Percentiles rank a stretch among this genome's conserved stretches.
Conservation (phyloP, 139 green algal species). For the Chlorella sp. region DNA sequence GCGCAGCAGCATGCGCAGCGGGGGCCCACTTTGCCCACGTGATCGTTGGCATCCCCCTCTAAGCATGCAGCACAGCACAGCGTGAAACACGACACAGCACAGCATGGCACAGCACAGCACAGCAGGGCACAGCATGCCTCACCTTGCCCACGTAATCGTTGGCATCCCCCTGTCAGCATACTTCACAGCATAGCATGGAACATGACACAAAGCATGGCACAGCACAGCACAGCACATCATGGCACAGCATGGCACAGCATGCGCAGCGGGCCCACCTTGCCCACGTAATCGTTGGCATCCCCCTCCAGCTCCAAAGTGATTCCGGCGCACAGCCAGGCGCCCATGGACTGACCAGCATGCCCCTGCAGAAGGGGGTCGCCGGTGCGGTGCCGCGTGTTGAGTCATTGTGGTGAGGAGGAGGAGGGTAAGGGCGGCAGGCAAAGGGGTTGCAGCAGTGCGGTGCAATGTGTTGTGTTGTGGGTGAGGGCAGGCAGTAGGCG, state of each 20-base stretch:
- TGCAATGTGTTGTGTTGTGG: no score
- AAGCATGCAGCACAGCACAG: no score
- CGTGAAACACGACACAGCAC: no score
- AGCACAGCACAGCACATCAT: no score
- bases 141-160: constrained; percentile 98
- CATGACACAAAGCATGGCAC: no score
- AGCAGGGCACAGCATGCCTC: background rate
- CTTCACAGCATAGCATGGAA: no score
- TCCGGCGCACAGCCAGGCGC: constrained; percentile 83
- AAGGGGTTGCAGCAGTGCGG: no score
- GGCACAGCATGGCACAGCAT: background rate
- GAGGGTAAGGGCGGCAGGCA: background rate
- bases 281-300: constrained; percentile 97
- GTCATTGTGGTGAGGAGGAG: background rate
- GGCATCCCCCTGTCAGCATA: constrained; percentile 93
- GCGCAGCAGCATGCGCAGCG: background rate
- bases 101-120: no score
- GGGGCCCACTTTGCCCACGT: constrained; percentile 89
- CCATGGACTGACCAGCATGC: constrained; percentile 90
- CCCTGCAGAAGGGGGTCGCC: constrained; percentile 44
- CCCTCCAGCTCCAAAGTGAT: constrained; percentile 92
- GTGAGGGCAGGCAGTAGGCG: background rate
- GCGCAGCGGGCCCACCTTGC: constrained; percentile 78
- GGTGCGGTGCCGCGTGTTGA: no score
- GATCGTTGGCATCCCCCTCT: constrained; percentile 48